A percentile compares a stretch with the other conserved stretches of the same genome.
phyloP scores from a whole-genome alignment of 106 monocot genomes.

The Dactylorhiza incarnata region DNA sequence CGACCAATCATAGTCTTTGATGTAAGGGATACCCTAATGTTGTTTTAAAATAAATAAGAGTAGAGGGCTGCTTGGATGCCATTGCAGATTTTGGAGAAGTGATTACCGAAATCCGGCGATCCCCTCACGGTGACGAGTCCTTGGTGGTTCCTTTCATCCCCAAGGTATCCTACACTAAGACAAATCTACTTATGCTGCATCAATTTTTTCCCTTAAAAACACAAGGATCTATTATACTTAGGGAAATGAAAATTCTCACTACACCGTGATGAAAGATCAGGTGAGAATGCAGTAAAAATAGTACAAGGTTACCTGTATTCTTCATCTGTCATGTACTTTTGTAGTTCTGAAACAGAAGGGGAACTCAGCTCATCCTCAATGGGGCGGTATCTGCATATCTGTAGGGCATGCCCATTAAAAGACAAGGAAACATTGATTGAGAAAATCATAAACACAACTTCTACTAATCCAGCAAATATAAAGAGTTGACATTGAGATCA shows the following conservation, averaged over 20 bases:
- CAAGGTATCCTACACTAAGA: too few relatives aligned
- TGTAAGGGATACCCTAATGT: too few relatives aligned
- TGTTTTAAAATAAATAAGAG: too few relatives aligned
- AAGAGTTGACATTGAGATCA: neutral
- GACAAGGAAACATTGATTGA: neutral
- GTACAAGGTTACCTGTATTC: constrained; percentile 56
- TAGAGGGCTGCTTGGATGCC: too few relatives aligned
- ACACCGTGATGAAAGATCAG: neutral
- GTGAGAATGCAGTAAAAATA: neutral
- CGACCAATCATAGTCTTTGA: too few relatives aligned
- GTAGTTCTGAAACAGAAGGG: constrained; percentile 55
- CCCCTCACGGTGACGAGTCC: too few relatives aligned
- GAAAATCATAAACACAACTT: neutral
- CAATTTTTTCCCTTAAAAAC: neutral
- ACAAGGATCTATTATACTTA: neutral
- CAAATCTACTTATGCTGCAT: too few relatives aligned
- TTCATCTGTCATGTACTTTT: constrained; percentile 81
- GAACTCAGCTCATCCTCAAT: constrained; percentile 80
- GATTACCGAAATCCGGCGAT: too few relatives aligned
- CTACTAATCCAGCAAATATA: neutral
- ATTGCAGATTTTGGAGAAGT: too few relatives aligned
- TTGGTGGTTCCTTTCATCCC: too few relatives aligned
- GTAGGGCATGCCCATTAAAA: neutral
- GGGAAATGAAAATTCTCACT: neutral
- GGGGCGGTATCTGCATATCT: constrained; percentile 82